Evolutionary conservation across 805 yeast species (phyloP).

Genomic region (Isabelozyma gotoi): DNA sequence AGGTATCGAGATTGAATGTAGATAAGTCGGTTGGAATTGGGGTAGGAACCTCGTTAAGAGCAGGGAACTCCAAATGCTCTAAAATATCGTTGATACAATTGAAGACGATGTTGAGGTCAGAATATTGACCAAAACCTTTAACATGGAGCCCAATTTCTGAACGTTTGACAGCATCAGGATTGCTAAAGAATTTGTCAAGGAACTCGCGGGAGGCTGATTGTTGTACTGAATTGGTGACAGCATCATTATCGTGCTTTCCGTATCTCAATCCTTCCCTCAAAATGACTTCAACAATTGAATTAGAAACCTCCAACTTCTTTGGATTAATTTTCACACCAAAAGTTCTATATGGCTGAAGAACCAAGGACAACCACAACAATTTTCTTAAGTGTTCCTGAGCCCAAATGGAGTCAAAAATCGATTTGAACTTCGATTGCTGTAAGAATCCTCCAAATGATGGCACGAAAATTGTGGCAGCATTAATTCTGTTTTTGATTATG

Average conservation of each 20-base stretch:
- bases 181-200: slow-evolving; percentile 13
- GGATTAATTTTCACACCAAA: slow-evolving; percentile 33
- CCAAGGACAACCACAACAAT: slow-evolving; percentile 47
- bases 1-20: not conserved
- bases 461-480: slow-evolving; percentile 20
- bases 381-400: slow-evolving; percentile 13
- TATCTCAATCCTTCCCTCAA: slow-evolving; percentile 70
- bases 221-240: slow-evolving; percentile 41
- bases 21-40: not conserved
- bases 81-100: slow-evolving; percentile 34
- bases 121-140: slow-evolving; percentile 51
- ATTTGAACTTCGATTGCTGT: not conserved
- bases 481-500: slow-evolving; percentile 13
- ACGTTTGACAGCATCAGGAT: slow-evolving; percentile 31
- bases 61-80: not conserved
- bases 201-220: slow-evolving; percentile 20
- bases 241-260: slow-evolving; percentile 56
- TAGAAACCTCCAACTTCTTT: slow-evolving; percentile 25
- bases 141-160: slow-evolving; percentile 62
- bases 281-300: slow-evolving; percentile 41
- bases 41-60: not conserved
- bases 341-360: slow-evolving; percentile 51
- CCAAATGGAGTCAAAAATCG: not conserved
- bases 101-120: slow-evolving; percentile 44
- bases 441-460: slow-evolving; percentile 14